Percentiles rank a stretch among this genome's conserved stretches.
Evolutionary conservation across 352 stramenopile genomes (phyloP).

Genomic region (Pythium guiyangense): DNA sequence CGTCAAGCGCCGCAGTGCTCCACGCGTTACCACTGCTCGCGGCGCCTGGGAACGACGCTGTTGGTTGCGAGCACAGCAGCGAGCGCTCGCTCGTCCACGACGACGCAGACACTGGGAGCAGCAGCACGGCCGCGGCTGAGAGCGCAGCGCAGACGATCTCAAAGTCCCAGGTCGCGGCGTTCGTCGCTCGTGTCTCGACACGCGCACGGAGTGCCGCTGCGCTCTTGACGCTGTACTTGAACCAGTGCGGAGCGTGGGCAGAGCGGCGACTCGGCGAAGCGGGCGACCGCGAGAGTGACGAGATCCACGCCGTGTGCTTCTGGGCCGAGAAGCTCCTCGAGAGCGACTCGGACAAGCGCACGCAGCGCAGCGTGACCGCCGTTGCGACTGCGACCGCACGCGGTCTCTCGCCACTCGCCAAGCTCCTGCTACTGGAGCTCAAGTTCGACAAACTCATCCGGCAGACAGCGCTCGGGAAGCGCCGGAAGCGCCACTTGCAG

Average conservation of each 20-base stretch:
- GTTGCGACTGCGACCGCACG: conserved; percentile 4
- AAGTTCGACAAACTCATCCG: conserved; percentile 42
- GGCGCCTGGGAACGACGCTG: neutral
- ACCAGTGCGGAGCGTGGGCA: conserved; percentile 59
- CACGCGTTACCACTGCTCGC: conserved; percentile 18
- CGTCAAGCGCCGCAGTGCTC: conserved; percentile 9
- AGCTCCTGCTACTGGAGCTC: conserved; percentile 59
- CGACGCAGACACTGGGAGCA: neutral
- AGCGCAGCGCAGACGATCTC: conserved; percentile 2
- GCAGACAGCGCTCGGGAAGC: conserved; percentile 19
- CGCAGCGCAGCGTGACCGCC: neutral
- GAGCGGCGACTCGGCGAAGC: conserved; percentile 26
- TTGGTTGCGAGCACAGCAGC: conserved; percentile 3
- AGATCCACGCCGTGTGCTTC: conserved; percentile 38
- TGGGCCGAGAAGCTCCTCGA: conserved; percentile 57
- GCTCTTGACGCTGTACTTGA: conserved; percentile 26
- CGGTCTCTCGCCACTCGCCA: conserved; percentile 29
- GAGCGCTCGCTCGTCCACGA: neutral
- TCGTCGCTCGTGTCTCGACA: conserved; percentile 5
- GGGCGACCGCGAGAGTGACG: conserved; percentile 13
- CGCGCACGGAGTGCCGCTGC: neutral
- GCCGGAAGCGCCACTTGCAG: conserved; percentile 16
- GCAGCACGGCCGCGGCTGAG: neutral
- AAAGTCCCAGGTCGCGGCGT: conserved; percentile 13
- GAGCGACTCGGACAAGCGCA: conserved; percentile 22